Percentiles rank a stretch among this genome's conserved stretches.
Conservation (phyloP, 2,329 filamentous ascomycete genomes). For the Colletotrichum phormii region DNA sequence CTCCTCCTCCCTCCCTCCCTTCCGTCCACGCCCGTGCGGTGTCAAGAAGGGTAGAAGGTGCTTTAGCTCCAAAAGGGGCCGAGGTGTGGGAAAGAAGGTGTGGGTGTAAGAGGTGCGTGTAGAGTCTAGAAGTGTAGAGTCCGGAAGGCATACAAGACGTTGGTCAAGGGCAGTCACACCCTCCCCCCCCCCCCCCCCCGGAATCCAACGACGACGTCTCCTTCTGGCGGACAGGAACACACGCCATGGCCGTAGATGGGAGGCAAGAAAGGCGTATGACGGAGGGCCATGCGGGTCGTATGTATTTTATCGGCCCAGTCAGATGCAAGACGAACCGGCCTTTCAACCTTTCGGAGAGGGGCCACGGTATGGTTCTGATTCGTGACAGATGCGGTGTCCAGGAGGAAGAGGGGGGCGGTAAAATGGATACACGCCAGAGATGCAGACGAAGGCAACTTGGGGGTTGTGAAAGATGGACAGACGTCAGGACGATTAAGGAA, state of each 20-base stretch:
- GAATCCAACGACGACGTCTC: conserved; percentile 23
- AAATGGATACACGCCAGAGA: conserved; percentile 4
- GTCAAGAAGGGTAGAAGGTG: conserved; percentile 28
- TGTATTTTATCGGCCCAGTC: conserved; percentile 19
- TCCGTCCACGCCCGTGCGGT: conserved; percentile 32
- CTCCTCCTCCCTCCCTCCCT: neutral
- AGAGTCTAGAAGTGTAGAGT: neutral
- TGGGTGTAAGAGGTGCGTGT: conserved; percentile 23
- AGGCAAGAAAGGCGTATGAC: conserved; percentile 18
- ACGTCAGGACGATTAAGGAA: conserved; percentile 20
- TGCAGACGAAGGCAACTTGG: neutral
- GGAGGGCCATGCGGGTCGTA: conserved; percentile 29
- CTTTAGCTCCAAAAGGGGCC: conserved; percentile 15
- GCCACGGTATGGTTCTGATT: conserved; percentile 10
- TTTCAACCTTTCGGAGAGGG: neutral
- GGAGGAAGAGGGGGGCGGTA: conserved; percentile 1
- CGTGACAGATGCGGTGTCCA: conserved; percentile 14
- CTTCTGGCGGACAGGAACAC: neutral
- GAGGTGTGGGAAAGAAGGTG: conserved; percentile 21
- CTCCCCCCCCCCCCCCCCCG: neutral
- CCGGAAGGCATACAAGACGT: conserved; percentile 11
- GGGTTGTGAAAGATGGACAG: conserved; percentile 8
- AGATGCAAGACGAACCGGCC: conserved; percentile 20
- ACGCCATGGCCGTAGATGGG: conserved; percentile 26
- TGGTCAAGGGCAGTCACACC: conserved; percentile 7